Percentiles rank a stretch among this genome's conserved stretches.
Conservation (phyloP, 306 rosid species). For the Cicer pinnatifidum region DNA sequence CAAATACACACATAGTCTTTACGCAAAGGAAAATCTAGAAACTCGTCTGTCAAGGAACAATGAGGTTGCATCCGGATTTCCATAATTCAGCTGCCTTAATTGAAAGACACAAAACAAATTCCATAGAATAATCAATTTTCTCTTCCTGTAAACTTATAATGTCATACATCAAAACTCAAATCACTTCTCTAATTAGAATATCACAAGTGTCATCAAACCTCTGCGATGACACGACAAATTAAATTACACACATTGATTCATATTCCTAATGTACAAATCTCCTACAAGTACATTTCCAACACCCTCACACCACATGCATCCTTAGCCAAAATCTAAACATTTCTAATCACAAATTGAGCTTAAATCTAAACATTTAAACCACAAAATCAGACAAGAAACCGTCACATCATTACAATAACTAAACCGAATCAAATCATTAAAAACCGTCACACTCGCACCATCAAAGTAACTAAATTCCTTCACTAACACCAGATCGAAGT, state of each 20-base stretch:
- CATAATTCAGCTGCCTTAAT: neutral
- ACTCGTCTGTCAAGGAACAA: neutral
- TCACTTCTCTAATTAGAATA: constrained; percentile 12
- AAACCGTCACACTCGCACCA: constrained; percentile 23
- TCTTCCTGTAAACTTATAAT: neutral
- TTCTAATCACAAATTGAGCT: constrained; percentile 25
- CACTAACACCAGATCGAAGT: constrained; percentile 39
- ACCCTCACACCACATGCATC: constrained; percentile 13
- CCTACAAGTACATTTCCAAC: neutral
- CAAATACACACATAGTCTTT: neutral
- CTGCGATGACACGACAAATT: neutral
- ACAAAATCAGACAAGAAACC: neutral
- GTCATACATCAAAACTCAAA: constrained; percentile 4
- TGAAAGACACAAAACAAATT: neutral
- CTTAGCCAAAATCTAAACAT: constrained; percentile 25
- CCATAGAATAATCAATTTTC: neutral
- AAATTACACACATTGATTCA: neutral
- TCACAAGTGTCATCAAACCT: neutral
- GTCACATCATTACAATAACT: neutral
- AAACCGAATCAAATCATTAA: constrained; percentile 27
- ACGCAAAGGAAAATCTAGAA: constrained; percentile 22
- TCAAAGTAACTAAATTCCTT: neutral
- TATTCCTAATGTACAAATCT: constrained; percentile 24
- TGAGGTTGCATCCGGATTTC: constrained; percentile 3
- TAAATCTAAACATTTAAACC: constrained; percentile 13